Evolutionary conservation across 1,284 basidiomycete species (phyloP).

Genomic region (Filobasidium uniguttulatum): DNA sequence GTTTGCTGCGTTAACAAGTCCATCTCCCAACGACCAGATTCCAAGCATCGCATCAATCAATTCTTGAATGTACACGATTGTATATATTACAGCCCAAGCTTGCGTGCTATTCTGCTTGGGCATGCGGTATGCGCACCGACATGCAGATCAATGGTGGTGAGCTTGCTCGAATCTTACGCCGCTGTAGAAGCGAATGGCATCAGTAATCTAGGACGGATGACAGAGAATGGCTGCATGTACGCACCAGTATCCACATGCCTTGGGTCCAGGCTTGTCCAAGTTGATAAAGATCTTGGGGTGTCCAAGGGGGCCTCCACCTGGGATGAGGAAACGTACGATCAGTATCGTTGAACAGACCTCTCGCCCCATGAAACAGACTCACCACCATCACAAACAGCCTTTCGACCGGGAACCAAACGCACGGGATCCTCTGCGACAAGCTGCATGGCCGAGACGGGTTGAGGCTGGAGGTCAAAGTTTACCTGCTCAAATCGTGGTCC

Average conservation of each 20-base stretch:
- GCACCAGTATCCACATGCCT: slow-evolving; percentile 56
- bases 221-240: slow-evolving; percentile 26
- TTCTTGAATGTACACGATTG: too few species aligned
- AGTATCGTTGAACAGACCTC: not conserved
- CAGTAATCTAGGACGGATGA: not conserved
- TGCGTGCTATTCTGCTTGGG: too few species aligned
- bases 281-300: slow-evolving; percentile 97
- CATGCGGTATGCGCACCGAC: too few species aligned
- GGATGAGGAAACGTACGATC: slow-evolving; percentile 1
- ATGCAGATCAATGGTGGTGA: slow-evolving; percentile 36
- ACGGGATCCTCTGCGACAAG: slow-evolving; percentile 76
- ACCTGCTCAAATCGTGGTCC: slow-evolving; percentile 87
- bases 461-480: slow-evolving; percentile 68
- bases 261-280: slow-evolving; percentile 66
- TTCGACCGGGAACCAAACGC: slow-evolving; percentile 60
- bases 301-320: slow-evolving; percentile 87
- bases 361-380: slow-evolving; percentile 28
- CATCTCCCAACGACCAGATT: too few species aligned
- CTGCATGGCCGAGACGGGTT: slow-evolving; percentile 81
- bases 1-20: too few species aligned
- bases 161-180: slow-evolving; percentile 67
- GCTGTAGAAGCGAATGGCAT: slow-evolving; percentile 38
- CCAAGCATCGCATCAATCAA: too few species aligned
- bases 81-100: too few species aligned
- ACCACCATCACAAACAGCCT: slow-evolving; percentile 90